phyloP scores from a whole-genome alignment of 768 basidiomycete species.

The button mushroom (Agaricus bisporus) region DNA sequence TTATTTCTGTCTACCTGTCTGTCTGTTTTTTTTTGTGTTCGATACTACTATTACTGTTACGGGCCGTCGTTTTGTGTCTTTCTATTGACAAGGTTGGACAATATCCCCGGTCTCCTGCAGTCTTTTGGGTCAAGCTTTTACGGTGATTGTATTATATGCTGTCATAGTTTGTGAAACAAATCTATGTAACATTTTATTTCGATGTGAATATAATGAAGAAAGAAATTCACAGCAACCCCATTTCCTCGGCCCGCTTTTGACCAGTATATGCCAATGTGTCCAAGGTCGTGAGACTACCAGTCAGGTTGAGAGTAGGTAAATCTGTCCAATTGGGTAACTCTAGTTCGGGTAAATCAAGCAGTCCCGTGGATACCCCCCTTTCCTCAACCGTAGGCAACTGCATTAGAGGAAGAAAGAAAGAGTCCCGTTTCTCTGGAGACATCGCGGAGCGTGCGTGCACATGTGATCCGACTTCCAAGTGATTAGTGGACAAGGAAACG shows the following conservation, averaged over 20 bases:
- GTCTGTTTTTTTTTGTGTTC: neutral
- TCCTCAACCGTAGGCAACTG: conserved; percentile 21
- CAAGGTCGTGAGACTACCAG: conserved; percentile 39
- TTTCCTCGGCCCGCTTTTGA: conserved; percentile 23
- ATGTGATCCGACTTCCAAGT: conserved; percentile 80
- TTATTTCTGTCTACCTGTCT: neutral
- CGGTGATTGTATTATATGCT: neutral
- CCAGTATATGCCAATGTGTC: conserved; percentile 28
- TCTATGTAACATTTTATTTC: neutral
- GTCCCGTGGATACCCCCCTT: conserved; percentile 11
- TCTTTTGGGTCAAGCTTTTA: neutral
- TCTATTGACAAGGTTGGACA: conserved; percentile 5
- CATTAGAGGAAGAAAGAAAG: conserved; percentile 73
- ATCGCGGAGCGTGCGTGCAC: conserved; percentile 67
- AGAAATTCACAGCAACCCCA: conserved; percentile 20
- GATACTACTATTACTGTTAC: neutral
- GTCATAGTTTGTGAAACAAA: neutral
- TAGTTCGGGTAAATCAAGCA: conserved; percentile 57
- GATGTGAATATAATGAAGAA: neutral
- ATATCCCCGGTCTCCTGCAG: neutral
- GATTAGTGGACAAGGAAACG: conserved; percentile 82
- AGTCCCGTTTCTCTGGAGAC: conserved; percentile 50
- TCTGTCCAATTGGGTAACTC: conserved; percentile 43
- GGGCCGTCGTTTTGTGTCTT: neutral
- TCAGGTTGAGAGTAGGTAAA: conserved; percentile 69